phyloP scores from a whole-genome alignment of 352 stramenopile species.

The Globisporangium echinulatum region DNA sequence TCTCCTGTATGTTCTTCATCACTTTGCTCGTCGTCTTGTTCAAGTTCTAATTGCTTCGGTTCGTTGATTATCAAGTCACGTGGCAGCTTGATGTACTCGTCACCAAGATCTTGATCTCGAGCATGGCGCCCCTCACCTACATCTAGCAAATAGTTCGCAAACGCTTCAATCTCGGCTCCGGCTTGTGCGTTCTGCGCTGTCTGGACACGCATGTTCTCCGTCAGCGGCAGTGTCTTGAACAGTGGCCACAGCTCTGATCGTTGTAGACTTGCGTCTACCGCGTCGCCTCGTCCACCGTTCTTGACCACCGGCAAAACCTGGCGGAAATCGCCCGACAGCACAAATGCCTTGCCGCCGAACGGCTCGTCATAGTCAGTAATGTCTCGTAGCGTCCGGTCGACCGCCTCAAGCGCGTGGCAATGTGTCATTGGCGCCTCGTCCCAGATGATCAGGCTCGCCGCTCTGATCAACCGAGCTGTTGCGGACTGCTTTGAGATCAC shows the following conservation, averaged over 20 bases:
- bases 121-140: neutral
- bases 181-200: neutral
- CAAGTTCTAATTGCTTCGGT: slow-evolving; percentile 93
- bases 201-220: neutral
- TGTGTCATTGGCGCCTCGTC: slow-evolving; percentile 13
- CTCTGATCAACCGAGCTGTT: slow-evolving; percentile 8
- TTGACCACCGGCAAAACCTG: slow-evolving; percentile 18
- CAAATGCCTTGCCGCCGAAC: slow-evolving; percentile 21
- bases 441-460: slow-evolving; percentile 9
- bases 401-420: slow-evolving; percentile 13
- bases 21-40: slow-evolving; percentile 90
- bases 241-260: slow-evolving; percentile 4
- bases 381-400: slow-evolving; percentile 18
- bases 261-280: slow-evolving; percentile 14
- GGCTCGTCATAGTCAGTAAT: slow-evolving; percentile 9
- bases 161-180: neutral
- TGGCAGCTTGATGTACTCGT: slow-evolving; percentile 16
- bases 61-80: slow-evolving; percentile 98
- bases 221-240: neutral
- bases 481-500: slow-evolving; percentile 17
- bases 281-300: neutral
- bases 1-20: slow-evolving; percentile 32
- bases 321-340: slow-evolving; percentile 18
- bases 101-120: neutral
- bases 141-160: neutral